These are phyloP conservation scores for Penicillium sp. DNA, from an alignment of 2,329 filamentous ascomycete genomes.

Conservation along the genomic window DNA sequence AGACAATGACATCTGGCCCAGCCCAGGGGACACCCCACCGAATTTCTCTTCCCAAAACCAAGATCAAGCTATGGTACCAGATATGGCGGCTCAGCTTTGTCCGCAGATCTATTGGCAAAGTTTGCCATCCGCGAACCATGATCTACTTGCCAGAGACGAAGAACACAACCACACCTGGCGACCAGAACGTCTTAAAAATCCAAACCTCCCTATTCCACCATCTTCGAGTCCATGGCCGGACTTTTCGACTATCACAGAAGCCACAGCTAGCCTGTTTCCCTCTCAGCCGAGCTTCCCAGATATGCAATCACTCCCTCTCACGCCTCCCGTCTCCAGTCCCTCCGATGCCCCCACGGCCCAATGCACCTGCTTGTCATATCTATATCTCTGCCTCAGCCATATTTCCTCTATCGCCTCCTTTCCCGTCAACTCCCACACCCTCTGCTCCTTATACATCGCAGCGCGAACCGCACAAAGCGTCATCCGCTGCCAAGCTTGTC, in stretches of 20 bases:
- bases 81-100: conserved; percentile 26
- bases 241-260: conserved; percentile 36
- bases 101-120: conserved; percentile 21
- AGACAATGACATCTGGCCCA: conserved; percentile 21
- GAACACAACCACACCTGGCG: conserved; percentile 26
- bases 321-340: conserved; percentile 19
- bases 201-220: conserved; percentile 24
- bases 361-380: conserved; percentile 41
- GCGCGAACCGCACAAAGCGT: conserved; percentile 40
- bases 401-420: conserved; percentile 42
- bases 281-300: conserved; percentile 20
- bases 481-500: conserved; percentile 42
- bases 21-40: conserved; percentile 20
- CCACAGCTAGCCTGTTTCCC: conserved; percentile 27
- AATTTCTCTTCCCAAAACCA: conserved; percentile 13
- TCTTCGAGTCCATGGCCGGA: conserved; percentile 41
- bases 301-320: conserved; percentile 20
- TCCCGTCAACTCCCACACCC: conserved; percentile 41
- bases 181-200: conserved; percentile 19
- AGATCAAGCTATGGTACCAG: conserved; percentile 16
- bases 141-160: conserved; percentile 22
- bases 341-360: conserved; percentile 20
- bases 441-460: conserved; percentile 43
- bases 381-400: conserved; percentile 44
- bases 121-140: conserved; percentile 9